Conservation (phyloP, 208 protist genomes). For the Crithidia brevicula region DNA sequence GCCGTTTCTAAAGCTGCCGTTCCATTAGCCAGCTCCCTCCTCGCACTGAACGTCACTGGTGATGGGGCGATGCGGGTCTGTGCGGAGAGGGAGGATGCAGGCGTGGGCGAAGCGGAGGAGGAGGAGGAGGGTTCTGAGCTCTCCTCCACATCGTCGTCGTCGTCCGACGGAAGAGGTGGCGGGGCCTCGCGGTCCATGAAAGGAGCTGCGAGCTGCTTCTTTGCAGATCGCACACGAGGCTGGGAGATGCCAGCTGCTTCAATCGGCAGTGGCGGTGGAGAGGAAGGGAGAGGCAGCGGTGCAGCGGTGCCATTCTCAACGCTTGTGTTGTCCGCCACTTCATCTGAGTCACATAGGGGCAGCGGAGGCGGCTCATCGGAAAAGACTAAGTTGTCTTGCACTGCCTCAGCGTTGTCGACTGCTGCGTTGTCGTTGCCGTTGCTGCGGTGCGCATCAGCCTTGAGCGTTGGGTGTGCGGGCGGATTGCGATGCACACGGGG, state of each 20-base stretch:
- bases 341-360: slow-evolving; percentile 12
- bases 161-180: slow-evolving; percentile 25
- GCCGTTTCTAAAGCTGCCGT: not conserved
- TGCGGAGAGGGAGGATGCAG: not conserved
- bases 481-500: slow-evolving; percentile 1
- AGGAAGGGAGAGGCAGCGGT: not conserved
- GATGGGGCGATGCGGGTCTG: not conserved
- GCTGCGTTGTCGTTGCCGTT: not conserved
- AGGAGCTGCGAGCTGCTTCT: not conserved
- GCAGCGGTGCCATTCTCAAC: not conserved
- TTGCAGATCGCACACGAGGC: not conserved
- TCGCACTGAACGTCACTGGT: not conserved
- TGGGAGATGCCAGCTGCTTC: too few relatives aligned
- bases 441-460: not conserved
- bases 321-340: not conserved
- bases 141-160: not conserved
- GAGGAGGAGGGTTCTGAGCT: not conserved
- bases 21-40: not conserved
- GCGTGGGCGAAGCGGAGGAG: not conserved
- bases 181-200: slow-evolving; percentile 8
- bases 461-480: not conserved
- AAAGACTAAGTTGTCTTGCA: not conserved
- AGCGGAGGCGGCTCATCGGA: slow-evolving; percentile 27
- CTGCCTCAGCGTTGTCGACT: not conserved
- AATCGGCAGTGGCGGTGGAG: not conserved